A percentile compares a stretch with the other conserved stretches of the same genome.
phyloP scores from a whole-genome alignment of 371 early-diverging fungal species.

The Rhizomucor miehei region DNA sequence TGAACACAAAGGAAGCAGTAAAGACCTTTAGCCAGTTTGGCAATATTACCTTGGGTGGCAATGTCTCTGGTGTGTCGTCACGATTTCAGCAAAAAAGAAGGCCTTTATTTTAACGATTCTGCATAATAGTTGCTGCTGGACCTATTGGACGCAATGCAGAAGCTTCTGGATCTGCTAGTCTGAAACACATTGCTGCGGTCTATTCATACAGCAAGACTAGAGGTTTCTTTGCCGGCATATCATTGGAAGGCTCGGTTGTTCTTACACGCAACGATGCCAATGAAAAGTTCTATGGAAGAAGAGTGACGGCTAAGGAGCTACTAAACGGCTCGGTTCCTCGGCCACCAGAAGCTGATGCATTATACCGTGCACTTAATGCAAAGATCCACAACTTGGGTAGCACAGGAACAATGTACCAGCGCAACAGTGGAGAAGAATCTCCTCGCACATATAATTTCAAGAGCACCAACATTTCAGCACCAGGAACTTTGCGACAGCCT shows the following conservation, averaged over 20 bases:
- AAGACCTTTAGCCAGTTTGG: conserved; percentile 88
- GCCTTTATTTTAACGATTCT: neutral
- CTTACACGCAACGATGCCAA: conserved; percentile 90
- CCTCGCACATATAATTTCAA: conserved; percentile 5
- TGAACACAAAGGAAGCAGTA: conserved; percentile 84
- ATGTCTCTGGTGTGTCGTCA: conserved; percentile 56
- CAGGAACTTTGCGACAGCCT: conserved; percentile 11
- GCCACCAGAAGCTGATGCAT: conserved; percentile 78
- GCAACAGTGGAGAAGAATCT: conserved; percentile 13
- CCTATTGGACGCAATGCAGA: conserved; percentile 93
- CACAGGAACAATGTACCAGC: conserved; percentile 18
- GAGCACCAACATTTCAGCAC: conserved; percentile 18
- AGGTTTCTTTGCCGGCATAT: conserved; percentile 90
- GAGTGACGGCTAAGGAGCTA: conserved; percentile 77
- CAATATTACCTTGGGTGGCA: conserved; percentile 89
- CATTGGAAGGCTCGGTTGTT: conserved; percentile 93
- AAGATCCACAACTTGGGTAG: conserved; percentile 16
- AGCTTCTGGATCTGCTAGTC: conserved; percentile 74
- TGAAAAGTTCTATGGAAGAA: conserved; percentile 77
- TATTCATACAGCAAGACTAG: conserved; percentile 87
- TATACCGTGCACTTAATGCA: conserved; percentile 75
- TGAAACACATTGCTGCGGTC: conserved; percentile 81
- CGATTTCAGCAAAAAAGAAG: neutral
- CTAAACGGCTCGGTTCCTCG: conserved; percentile 72
- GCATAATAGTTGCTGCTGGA: conserved; percentile 78